phyloP scores from a whole-genome alignment of 2,329 filamentous ascomycete genomes.

The Alternaria sp. region DNA sequence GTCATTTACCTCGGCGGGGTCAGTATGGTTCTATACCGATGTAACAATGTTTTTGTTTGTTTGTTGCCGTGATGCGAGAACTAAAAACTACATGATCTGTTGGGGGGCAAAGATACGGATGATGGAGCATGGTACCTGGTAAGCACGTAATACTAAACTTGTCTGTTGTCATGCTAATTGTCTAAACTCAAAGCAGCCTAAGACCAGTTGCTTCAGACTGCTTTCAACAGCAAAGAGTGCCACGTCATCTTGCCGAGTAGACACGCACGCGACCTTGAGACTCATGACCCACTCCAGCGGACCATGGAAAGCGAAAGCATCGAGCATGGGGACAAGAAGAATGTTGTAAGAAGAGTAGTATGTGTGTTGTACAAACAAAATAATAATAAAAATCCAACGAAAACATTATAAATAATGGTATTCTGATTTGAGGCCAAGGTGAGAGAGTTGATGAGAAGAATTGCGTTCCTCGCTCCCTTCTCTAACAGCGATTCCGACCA shows the following conservation, averaged over 20 bases:
- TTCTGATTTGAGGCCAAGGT: slow-evolving; percentile 4
- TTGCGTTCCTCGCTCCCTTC: background rate
- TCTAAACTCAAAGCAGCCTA: background rate
- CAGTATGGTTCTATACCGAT: slow-evolving; percentile 1
- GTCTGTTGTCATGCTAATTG: background rate
- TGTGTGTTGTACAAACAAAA: background rate
- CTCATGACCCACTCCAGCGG: background rate
- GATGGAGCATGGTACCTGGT: background rate
- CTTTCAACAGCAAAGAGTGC: background rate
- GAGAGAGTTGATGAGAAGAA: background rate
- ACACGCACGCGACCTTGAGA: background rate
- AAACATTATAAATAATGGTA: slow-evolving; percentile 1
- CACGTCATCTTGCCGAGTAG: background rate
- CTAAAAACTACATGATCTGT: background rate
- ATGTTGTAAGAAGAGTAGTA: background rate
- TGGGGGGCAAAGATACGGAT: background rate
- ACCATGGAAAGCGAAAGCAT: background rate
- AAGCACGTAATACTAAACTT: background rate
- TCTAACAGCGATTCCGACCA: background rate
- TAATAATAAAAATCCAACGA: too few species aligned
- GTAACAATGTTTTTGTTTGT: background rate
- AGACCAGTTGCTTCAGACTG: background rate
- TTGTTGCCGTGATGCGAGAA: background rate
- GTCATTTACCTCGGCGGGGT: background rate
- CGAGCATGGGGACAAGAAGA: background rate